Base-by-base conservation (phyloP, 179 eudicot genomes). In the Carnegiea gigantea region DNA sequence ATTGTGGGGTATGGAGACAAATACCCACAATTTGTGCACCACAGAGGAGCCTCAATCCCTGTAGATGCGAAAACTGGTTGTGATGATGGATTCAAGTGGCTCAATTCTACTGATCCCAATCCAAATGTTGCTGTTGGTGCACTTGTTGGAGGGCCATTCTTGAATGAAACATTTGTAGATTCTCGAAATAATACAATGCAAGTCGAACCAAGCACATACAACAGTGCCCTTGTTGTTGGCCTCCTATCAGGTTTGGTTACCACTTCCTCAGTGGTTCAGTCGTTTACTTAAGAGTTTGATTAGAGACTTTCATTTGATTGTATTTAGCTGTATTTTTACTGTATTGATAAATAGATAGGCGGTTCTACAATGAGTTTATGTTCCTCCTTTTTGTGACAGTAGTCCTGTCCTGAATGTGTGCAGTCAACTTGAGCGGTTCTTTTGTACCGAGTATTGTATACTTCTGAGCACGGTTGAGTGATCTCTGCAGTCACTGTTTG, bases 41-140 rank as follows among this genome's bases (percentile, higher is more conserved):
- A 93, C 71, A 88, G 98, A 74, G 98, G 99, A 30, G 94, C 99
- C 75, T 95, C 99, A n/a, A 95, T 95, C 62, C 99, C 99, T n/a
- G 81, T 38, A 5, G 87, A 89, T 80, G 92, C 93, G 20, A 86
- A 81, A 48, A 85, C 98, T 5, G 86, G 89, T 0, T 95, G 98
- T 83, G 86, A 79, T 6, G 89, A 90, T 38, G 98, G 99, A 20
- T 95, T 90, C 86, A 79, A 84, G 64, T 95, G 92, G 93, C 95
- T 95, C 9, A 75, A 85, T 2, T 87, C 93, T 8, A 77, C 89
- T 12, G 60, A 90, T 15, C 95, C 95, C 15, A 92, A 95, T 57
- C 99, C 98, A n/a, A 95, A 95, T 44, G 80, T 93, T n/a, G 95
- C 94, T 15, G 72, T 78, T 43, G 99, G 99, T 44, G 99, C 90